Conservation (phyloP, 1,284 basidiomycete genomes). For the Cerioporus squamosus region DNA sequence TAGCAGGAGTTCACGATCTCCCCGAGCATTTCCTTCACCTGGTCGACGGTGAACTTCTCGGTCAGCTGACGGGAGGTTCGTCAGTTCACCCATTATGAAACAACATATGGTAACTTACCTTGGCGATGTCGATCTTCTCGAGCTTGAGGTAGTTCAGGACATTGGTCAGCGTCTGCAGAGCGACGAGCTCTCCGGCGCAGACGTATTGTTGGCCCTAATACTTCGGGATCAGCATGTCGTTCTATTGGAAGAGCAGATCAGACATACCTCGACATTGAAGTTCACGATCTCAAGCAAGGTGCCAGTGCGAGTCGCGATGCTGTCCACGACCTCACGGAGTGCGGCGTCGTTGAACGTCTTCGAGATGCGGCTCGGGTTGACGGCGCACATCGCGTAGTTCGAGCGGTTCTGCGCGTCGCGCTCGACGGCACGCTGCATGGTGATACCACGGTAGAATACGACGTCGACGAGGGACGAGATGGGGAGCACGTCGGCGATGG, state of each 20-base stretch:
- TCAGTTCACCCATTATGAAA: background rate
- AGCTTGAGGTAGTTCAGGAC: conserved; percentile 97
- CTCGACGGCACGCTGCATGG: conserved; percentile 98
- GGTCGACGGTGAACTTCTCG: conserved; percentile 82
- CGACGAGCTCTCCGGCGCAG: conserved; percentile 94
- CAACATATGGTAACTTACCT: conserved; percentile 55
- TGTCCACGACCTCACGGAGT: conserved; percentile 93
- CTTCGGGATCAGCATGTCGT: background rate
- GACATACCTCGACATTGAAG: conserved; percentile 90
- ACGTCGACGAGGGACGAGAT: conserved; percentile 97
- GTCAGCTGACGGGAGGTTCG: conserved; percentile 61
- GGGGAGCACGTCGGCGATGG: conserved; percentile 94
- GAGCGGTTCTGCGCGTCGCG: conserved; percentile 92
- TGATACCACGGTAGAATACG: conserved; percentile 99
- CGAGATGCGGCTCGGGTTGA: conserved; percentile 95
- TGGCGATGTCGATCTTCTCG: conserved; percentile 95
- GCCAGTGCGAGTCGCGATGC: conserved; percentile 77
- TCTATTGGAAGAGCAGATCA: background rate
- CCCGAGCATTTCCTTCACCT: conserved; percentile 90
- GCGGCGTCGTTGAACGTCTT: conserved; percentile 93
- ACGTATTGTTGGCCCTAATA: conserved; percentile 93
- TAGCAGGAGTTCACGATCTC: conserved; percentile 91
- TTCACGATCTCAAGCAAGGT: conserved; percentile 96
- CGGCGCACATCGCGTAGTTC: conserved; percentile 98
- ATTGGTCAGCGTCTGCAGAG: conserved; percentile 92